Percentiles rank a stretch among this genome's conserved stretches.
These are phyloP conservation scores for Cyberlindnera petersonii DNA, from an alignment of 805 yeast genomes.

Conservation along the genomic window DNA sequence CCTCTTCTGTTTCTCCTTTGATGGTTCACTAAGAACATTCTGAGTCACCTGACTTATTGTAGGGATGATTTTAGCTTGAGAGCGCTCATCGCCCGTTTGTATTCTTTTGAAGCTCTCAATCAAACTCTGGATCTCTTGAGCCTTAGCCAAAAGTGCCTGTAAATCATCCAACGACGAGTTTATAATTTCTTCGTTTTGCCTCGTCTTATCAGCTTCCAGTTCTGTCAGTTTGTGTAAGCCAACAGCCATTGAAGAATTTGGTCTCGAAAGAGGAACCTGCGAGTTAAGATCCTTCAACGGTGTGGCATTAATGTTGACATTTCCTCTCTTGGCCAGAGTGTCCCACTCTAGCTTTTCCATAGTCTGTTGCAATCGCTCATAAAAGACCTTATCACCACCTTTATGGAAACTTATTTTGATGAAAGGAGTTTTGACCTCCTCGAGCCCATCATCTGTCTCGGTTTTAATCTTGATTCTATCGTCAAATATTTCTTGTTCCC, in stretches of 20 bases:
- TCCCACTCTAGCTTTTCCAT: slow-evolving; percentile 54
- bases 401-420: slow-evolving; percentile 73
- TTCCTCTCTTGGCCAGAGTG: slow-evolving; percentile 30
- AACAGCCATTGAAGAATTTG: slow-evolving; percentile 32
- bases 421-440: slow-evolving; percentile 25
- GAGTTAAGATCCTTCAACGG: slow-evolving; percentile 18
- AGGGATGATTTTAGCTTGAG: slow-evolving; percentile 10
- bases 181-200: slow-evolving; percentile 57
- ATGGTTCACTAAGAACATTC: slow-evolving; percentile 12
- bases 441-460: slow-evolving; percentile 30
- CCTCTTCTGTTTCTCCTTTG: slow-evolving; percentile 32
- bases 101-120: slow-evolving; percentile 36
- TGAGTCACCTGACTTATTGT: slow-evolving; percentile 19
- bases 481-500: slow-evolving; percentile 26
- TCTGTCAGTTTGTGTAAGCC: slow-evolving; percentile 74
- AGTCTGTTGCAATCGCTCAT: slow-evolving; percentile 40
- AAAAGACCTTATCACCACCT: slow-evolving; percentile 59
- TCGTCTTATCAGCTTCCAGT: slow-evolving; percentile 48
- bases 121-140: slow-evolving; percentile 62
- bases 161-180: slow-evolving; percentile 72
- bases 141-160: slow-evolving; percentile 71
- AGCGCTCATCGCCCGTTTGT: slow-evolving; percentile 26
- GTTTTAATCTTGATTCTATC: slow-evolving; percentile 32
- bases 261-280: slow-evolving; percentile 12
- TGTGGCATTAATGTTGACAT: slow-evolving; percentile 25